Evolutionary conservation across 148 eudicot genomes (phyloP), one percentile per base, ranked within the genome.

Genomic region (Linanthus parryae): DNA sequence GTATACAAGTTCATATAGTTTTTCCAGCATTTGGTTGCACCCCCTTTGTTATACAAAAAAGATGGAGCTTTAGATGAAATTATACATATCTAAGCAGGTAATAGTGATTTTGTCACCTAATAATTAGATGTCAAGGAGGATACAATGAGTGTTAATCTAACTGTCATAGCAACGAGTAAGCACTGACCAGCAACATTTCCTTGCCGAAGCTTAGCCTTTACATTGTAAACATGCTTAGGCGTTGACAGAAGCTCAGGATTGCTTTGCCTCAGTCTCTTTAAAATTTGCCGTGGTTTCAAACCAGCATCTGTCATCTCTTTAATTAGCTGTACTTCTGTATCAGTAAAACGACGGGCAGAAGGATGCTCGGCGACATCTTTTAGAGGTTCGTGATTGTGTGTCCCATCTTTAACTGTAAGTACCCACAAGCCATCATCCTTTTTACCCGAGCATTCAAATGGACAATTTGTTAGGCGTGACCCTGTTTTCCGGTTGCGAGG

Each of bases 221-320:
- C 58, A 61, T 84, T 81, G 63, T 84, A 81, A 68, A 84, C 59
- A 51, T 84, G 88, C 58, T 73, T 84, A 15, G 94, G 76, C 12
- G 94, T 81, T 31, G 84, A 84, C 48, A 66, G 52, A 52, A 81
- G 76, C 48, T 78, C 88, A 19, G 94, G 94, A 71, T 84, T 75
- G 28, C 59, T 75, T 63, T 81, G 77, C 38, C 73, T 84, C 33
- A 81, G 54, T 51, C 69, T 75, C 54, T 84, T 84, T 31, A 81
- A 67, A 50, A 81, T 78, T 63, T 84, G 94, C 12, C 84, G 84
- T 43, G 94, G 94, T 53, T 81, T 84, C 20, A 81, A 67, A 48
- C 88, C 86, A 44, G 86, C 81, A 23, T 83, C 86, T 20, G 83
- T 77, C 92, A 83, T 83, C 64, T 80, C 81, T 58, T 81, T 81